These are phyloP conservation scores for Uncinocarpus reesii DNA, from an alignment of 2,329 filamentous ascomycete species.

Conservation along the genomic window DNA sequence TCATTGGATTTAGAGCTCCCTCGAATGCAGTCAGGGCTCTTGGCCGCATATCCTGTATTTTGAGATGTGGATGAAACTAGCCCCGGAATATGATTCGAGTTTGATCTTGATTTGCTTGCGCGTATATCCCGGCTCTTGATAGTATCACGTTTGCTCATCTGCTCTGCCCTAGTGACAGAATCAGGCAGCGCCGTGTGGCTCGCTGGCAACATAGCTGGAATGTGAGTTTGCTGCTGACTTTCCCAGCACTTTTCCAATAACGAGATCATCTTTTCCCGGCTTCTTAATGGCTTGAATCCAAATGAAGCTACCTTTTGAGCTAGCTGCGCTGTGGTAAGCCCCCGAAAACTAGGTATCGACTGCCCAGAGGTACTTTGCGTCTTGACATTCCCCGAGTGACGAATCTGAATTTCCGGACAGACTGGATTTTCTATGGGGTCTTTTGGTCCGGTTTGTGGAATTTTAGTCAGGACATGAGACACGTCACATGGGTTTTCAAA, in stretches of 20 bases:
- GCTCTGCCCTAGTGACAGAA: background rate
- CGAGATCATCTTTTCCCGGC: slow-evolving; percentile 57
- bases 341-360: slow-evolving; percentile 46
- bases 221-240: slow-evolving; percentile 39
- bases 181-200: background rate
- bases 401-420: background rate
- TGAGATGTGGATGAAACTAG: background rate
- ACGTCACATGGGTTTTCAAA: background rate
- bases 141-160: background rate
- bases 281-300: slow-evolving; percentile 63
- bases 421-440: no score
- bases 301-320: slow-evolving; percentile 52
- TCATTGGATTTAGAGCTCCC: background rate
- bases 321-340: slow-evolving; percentile 54
- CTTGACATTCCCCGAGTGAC: background rate
- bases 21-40: background rate
- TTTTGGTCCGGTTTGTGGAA: background rate
- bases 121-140: background rate
- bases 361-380: background rate
- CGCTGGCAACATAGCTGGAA: background rate
- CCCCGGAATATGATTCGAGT: background rate
- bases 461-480: background rate
- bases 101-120: background rate
- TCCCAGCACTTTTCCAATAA: slow-evolving; percentile 62
- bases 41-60: background rate